Base-by-base conservation (phyloP, 805 yeast species). In the Yamadazyma laniorum region DNA sequence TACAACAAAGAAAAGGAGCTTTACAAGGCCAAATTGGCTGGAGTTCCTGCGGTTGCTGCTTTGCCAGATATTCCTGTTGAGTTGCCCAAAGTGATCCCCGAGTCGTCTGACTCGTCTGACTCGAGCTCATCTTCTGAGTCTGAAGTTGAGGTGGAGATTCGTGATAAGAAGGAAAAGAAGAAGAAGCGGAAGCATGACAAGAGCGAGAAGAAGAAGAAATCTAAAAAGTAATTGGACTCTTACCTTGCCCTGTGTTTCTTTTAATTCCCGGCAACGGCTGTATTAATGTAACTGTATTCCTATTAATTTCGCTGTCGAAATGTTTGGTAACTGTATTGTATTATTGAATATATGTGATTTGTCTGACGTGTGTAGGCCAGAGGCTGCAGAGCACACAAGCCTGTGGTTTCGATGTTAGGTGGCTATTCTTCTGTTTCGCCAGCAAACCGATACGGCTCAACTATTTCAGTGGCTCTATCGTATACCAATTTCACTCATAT, bases 151-250 rank as follows among this genome's bases (percentile, higher is more conserved):
- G 40, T 25, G 14, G 40, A 37, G 22, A 25, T 30, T 19, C 25
- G 13, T 9, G 32, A 38, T 69, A 76, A 74, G 72, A 69, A 70
- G 56, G 70, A 73, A 55, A 70, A 71, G 59, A 70, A 72, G 56
- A 61, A 61, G 56, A 63, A 55, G 56, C 44, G 56, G 47, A 61
- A 48, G 44, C 42, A 22, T 31, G 46, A 44, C 37, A 48, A 50
- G 29, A 23, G 39, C 6, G 49, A 51, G 25, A 48, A 50, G 37
- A 35, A 36, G 39, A 50, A 49, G 37, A 49, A 50, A 37, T 31
- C 45, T 17, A 49, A 51, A 8, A 49, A 52, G 42, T 39, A 41
- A 27, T 26, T 15, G 17, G 23, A 21, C 23, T 6, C 9, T 13
- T 14, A 12, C 15, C 11, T 27, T 27, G 13, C 13, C 11, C 13